A percentile compares a stretch with the other conserved stretches of the same genome.
Evolutionary conservation across 805 yeast genomes (phyloP).

Genomic region (Spathaspora hagerdaliae): DNA sequence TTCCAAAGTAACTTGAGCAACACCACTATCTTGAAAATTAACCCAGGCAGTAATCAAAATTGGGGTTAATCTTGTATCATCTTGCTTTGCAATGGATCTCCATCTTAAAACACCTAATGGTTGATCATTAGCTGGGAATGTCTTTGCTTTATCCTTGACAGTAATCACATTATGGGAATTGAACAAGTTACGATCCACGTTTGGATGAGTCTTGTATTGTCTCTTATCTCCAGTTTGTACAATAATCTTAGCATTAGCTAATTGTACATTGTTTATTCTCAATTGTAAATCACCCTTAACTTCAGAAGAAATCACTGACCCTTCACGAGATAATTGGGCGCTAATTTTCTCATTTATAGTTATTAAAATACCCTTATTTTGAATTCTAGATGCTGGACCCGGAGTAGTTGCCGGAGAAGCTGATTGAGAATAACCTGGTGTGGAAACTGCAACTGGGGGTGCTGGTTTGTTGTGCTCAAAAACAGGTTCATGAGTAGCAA

Average conservation of each 20-base stretch:
- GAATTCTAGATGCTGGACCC: constrained; percentile 18
- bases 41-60: constrained; percentile 84
- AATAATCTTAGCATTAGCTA: constrained; percentile 62
- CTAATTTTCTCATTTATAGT: constrained; percentile 72
- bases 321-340: constrained; percentile 82
- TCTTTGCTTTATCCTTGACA: constrained; percentile 69
- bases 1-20: constrained; percentile 79
- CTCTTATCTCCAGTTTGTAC: constrained; percentile 49
- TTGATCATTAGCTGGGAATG: constrained; percentile 90
- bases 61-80: constrained; percentile 57
- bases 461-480: constrained; percentile 26
- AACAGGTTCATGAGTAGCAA: constrained; percentile 28
- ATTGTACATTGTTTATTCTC: constrained; percentile 73
- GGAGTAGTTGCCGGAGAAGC: constrained; percentile 21
- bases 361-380: constrained; percentile 76
- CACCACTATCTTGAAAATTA: constrained; percentile 48
- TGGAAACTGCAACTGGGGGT: constrained; percentile 13
- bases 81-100: constrained; percentile 69
- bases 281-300: constrained; percentile 88
- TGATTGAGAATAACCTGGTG: constrained; percentile 18
- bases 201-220: constrained; percentile 93
- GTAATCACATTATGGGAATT: constrained; percentile 55
- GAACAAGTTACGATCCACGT: constrained; percentile 79
- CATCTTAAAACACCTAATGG: constrained; percentile 90
- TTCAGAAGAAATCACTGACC: constrained; percentile 64